These are phyloP conservation scores for Scytalidium lignicola DNA, from an alignment of 2,329 filamentous ascomycete species.

Conservation along the genomic window DNA sequence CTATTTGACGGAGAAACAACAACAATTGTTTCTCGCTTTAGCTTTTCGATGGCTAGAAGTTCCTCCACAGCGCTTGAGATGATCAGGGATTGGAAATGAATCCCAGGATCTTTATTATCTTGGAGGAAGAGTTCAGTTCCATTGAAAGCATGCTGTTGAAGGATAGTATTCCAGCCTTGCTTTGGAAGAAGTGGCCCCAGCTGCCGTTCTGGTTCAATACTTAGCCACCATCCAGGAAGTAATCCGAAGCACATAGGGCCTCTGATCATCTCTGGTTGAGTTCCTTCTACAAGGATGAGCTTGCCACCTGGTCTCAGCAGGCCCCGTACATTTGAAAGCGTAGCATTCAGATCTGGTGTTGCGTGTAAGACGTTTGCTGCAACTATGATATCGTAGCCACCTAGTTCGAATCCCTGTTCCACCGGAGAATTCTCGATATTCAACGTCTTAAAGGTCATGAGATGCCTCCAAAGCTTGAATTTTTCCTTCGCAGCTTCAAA, in stretches of 20 bases:
- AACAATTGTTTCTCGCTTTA: too few relatives aligned
- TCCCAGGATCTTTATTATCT: constrained; percentile 4
- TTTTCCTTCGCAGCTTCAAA: constrained; percentile 25
- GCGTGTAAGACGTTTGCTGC: constrained; percentile 34
- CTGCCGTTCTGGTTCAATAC: constrained; percentile 22
- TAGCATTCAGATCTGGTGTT: constrained; percentile 12
- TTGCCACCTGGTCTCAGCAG: constrained; percentile 23
- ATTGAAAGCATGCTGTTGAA: constrained; percentile 19
- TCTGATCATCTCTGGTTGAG: constrained; percentile 6
- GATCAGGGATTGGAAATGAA: constrained; percentile 4
- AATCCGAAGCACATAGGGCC: constrained; percentile 18
- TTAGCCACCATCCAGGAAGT: constrained; percentile 33
- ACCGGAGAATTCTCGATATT: constrained; percentile 24
- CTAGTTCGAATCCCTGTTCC: constrained; percentile 26
- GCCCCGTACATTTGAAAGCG: constrained; percentile 17
- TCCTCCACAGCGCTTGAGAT: neutral
- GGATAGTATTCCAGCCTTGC: constrained; percentile 20
- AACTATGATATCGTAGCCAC: constrained; percentile 32
- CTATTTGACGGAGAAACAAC: too few relatives aligned
- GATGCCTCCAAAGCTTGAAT: constrained; percentile 1
- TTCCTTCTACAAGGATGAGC: constrained; percentile 25
- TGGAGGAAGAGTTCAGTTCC: constrained; percentile 18
- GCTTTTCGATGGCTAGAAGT: too few relatives aligned
- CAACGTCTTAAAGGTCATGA: constrained; percentile 28
- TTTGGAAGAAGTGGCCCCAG: constrained; percentile 10